Base-by-base conservation (phyloP, 345 rosid genomes). In the Boechera stricta region DNA sequence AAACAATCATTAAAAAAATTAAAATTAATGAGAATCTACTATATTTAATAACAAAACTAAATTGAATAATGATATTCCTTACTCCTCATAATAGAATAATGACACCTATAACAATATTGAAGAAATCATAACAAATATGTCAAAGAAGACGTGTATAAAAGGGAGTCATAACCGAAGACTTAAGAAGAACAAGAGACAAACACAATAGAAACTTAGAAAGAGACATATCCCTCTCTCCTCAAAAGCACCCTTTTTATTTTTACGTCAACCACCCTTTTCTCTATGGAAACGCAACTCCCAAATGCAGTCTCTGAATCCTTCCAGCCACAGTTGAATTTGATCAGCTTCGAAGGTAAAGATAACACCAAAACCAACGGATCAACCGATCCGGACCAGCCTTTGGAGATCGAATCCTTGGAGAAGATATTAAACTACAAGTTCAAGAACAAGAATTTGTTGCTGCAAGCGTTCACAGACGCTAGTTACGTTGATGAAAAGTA, bases 381-480 rank as follows among this genome's bases (percentile, higher is more conserved):
- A 26, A 48, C 64, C 8, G 31, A 66, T 11, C 48, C 5, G 4
- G 36, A 61, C 4, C 38, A 66, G 11, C 31, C 51, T 47, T 80
- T 81, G 10, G 68, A 75, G 11, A 74, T 87, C 0, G 74, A 83
- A 0, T 79, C 13, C 6, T 79, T 87, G 45, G 95, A 92, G 64
- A 75, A 45, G 64, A 84, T 85, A 39, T 26, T 90, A 11, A 76
- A 78, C 0, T 87, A 92, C 74, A 4, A 73, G n/a, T 92, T 92
- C 54, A 67, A 69, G 2, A 28, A 86, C 79, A 83, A 62, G 79
- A 26, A 4, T 6, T 67, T 88, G 53, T 51, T 92, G 36, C 81
- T 77, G 44, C 81, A 87, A 77, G 97, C 94, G 48, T 81, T 92
- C 49, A 88, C 93, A 2, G 81, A 88, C 28, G 12, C 59, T 0